Evolutionary conservation across 116 monocot species (phyloP), one percentile per base, ranked within the genome.

Genomic region (Cymodocea nodosa): DNA sequence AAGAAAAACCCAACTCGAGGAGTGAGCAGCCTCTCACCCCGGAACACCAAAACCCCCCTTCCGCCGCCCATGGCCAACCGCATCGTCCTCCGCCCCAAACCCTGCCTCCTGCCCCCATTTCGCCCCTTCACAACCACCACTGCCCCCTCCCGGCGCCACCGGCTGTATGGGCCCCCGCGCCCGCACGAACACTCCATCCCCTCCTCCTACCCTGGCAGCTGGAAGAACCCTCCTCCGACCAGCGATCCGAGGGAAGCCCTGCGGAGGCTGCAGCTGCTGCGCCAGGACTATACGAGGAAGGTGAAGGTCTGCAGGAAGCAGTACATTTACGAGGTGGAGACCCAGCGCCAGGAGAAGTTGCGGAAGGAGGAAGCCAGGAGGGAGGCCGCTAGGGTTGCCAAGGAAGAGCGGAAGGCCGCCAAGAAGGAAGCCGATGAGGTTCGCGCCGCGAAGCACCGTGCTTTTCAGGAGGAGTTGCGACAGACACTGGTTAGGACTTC

Each of bases 361-460:
- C 70, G 79, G 17, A 85, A 78, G 74, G 87, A 78, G 22, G 90
- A 87, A 35, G 95, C 85, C 2, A 70, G 79, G 44, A 76, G 79
- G 10, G 94, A 95, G 76, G 87, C 90, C 58, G 71, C 71, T 15
- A 80, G 90, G 18, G 52, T 79, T 48, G 87, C 80, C 57, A 90
- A 81, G 54, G 85, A 87, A 68, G 73, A 90, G 78, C 68, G 83
- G 35, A 90, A 85, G 78, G 83, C 79, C 20, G 85, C 87, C 52
- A 95, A 95, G 78, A 81, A 85, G 25, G 81, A 81, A n/a, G 85
- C 77, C 25, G 90, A 81, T 11, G 44, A 87, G 81, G 81, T 74
- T 19, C 76, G 78, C 18, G 87, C 87, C 9, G 83, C 75, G 13
- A 79, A 90, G 72, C 84, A 83, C 35, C 73, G 61, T 60, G 83